Evolutionary conservation across 257 asterid genomes (phyloP), one percentile per base, ranked within the genome.

Genomic region (Ehretia macrophylla): DNA sequence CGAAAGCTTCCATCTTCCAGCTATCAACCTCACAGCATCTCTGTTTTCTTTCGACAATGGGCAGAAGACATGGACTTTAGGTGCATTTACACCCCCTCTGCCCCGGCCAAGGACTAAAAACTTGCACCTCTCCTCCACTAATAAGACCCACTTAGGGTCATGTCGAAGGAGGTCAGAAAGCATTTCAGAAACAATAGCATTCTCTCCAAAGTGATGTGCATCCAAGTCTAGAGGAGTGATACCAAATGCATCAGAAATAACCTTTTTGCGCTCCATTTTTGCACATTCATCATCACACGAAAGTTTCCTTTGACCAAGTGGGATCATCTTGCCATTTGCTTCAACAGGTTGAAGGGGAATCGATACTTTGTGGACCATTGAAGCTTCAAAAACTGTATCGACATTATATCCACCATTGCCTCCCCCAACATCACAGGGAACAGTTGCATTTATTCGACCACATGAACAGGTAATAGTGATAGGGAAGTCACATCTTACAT

Each of bases 351-450:
- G 95, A 59, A 89, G 85, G 45, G 87, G 73, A 27, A 68, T 80
- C 0, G 97, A 91, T 66, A 93, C 59, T 84, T 85, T 89, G 14
- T 81, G 97, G 60, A 80, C 50, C 44, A 86, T 46, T 58, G 90
- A 86, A 72, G 92, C 91, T 74, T 85, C 96, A 1, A 79, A 64
- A 67, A 83, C 75, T 20, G 74, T 70, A 49, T 83, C 95, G 60
- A 51, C 65, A 17, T 51, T 65, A 52, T 76, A 75, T 17, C 85
- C 87, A 52, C 57, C 47, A 14, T 10, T 42, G 35, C 35, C 35
- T 42, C 89, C 93, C 19, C 99, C 99, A 75, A 90, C 80, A 84
- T 80, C 95, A 78, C 99, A 93, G 14, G 97, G 97, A 70, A 93
- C 95, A 9, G 82, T 66, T 12, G 95, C 89, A 67, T 75, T 73